These are phyloP conservation scores for Lachnellula cervina DNA, from an alignment of 2,329 filamentous ascomycete genomes.

Conservation along the genomic window DNA sequence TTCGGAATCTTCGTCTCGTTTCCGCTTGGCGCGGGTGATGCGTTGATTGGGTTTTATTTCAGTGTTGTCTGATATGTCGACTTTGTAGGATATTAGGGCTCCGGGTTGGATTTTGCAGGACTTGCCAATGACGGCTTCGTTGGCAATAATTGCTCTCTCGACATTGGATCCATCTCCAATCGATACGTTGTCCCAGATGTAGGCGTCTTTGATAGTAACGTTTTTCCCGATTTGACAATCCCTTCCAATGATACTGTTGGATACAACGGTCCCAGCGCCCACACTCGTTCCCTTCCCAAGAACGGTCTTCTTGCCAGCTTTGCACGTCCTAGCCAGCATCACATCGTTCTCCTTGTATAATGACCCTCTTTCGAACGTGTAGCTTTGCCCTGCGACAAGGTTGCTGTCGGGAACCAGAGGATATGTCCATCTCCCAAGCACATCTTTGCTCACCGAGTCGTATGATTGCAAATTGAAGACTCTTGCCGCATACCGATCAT, in stretches of 20 bases:
- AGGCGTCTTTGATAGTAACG: constrained; percentile 72
- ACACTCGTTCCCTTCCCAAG: constrained; percentile 74
- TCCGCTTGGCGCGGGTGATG: constrained; percentile 38
- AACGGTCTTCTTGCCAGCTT: constrained; percentile 63
- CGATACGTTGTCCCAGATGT: constrained; percentile 80
- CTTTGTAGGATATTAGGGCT: constrained; percentile 73
- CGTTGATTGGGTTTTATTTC: constrained; percentile 36
- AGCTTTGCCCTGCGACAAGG: constrained; percentile 70
- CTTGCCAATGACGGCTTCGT: constrained; percentile 65
- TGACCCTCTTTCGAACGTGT: constrained; percentile 62
- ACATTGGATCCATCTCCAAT: constrained; percentile 73
- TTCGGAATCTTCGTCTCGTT: constrained; percentile 35
- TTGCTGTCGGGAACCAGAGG: constrained; percentile 89
- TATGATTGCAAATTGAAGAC: constrained; percentile 85
- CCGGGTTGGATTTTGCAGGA: constrained; percentile 65
- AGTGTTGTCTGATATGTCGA: constrained; percentile 61
- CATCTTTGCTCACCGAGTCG: constrained; percentile 79
- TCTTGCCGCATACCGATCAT: constrained; percentile 78
- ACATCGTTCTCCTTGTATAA: constrained; percentile 78
- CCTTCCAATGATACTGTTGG: constrained; percentile 75
- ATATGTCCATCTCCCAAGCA: constrained; percentile 83
- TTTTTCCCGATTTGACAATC: constrained; percentile 83
- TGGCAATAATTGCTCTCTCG: constrained; percentile 69
- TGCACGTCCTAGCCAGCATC: constrained; percentile 65
- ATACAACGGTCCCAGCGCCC: constrained; percentile 64